Percentiles rank a stretch among this genome's conserved stretches.
Evolutionary conservation across 345 rosid species (phyloP).

Genomic region (Corchorus capsularis): DNA sequence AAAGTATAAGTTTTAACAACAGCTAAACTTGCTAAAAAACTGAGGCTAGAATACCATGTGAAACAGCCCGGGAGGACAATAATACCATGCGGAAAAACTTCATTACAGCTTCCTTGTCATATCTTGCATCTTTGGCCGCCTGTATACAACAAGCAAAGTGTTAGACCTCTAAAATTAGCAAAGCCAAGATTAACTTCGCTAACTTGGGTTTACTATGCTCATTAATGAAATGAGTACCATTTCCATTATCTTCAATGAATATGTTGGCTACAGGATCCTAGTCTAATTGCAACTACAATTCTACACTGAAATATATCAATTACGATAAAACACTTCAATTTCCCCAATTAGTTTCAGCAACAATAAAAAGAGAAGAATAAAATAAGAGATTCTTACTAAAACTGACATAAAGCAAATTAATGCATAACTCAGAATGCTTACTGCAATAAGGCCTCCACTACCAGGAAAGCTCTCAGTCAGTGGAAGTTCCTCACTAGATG

Average conservation of each 20-base stretch:
- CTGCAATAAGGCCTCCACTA: constrained; percentile 75
- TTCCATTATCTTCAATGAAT: background rate
- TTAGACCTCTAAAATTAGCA: background rate
- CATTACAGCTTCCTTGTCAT: constrained; percentile 87
- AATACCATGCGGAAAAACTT: constrained; percentile 76
- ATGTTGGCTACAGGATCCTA: background rate
- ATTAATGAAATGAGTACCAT: background rate
- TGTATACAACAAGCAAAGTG: constrained; percentile 36
- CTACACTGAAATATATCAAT: background rate
- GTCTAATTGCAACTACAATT: background rate
- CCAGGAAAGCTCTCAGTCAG: constrained; percentile 95
- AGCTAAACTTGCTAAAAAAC: background rate
- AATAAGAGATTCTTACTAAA: background rate
- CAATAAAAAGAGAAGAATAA: background rate
- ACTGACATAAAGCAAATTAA: background rate
- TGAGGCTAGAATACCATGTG: background rate
- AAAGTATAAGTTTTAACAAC: background rate
- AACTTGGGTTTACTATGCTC: background rate
- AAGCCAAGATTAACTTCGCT: background rate
- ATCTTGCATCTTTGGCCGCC: constrained; percentile 98
- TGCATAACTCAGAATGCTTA: constrained; percentile 41
- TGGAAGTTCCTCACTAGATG: constrained; percentile 92
- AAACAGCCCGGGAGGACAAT: background rate
- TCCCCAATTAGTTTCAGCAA: background rate
- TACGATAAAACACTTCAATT: constrained; percentile 1